Conservation (phyloP, 2,329 filamentous ascomycete species). For the Ceratocystis huliohia region DNA sequence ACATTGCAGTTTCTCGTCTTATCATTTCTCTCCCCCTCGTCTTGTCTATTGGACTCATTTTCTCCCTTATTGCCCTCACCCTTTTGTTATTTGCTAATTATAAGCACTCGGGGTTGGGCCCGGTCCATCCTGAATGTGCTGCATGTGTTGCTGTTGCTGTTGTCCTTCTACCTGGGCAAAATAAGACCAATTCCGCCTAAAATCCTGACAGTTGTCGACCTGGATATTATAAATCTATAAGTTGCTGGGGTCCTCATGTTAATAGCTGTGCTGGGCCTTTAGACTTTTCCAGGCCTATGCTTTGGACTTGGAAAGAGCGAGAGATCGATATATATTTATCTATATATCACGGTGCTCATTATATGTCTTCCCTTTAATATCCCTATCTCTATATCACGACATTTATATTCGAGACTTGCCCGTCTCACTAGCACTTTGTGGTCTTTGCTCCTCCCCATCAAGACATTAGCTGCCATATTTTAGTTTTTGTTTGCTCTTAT, state of each 20-base stretch:
- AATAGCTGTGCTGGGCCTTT: neutral
- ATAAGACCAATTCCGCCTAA: neutral
- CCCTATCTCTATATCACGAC: neutral
- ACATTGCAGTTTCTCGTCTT: too few relatives aligned
- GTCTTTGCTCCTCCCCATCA: neutral
- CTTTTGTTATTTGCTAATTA: too few relatives aligned
- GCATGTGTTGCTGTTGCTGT: neutral
- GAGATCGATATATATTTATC: neutral
- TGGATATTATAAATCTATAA: too few relatives aligned
- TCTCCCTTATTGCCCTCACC: neutral
- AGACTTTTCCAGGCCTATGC: neutral
- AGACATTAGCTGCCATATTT: neutral
- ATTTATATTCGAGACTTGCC: neutral
- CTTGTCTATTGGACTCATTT: neutral
- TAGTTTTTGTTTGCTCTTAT: neutral
- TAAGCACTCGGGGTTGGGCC: too few relatives aligned
- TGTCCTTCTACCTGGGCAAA: neutral
- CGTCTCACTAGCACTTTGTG: neutral
- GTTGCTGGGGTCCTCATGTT: neutral
- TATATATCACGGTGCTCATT: neutral
- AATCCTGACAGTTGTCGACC: conserved; percentile 1
- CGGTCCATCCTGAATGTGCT: too few relatives aligned
- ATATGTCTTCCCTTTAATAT: neutral
- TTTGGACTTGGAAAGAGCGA: neutral
- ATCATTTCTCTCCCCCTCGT: neutral